Conservation (phyloP, 371 early-diverging fungal genomes). For the Mucor mucedo region DNA sequence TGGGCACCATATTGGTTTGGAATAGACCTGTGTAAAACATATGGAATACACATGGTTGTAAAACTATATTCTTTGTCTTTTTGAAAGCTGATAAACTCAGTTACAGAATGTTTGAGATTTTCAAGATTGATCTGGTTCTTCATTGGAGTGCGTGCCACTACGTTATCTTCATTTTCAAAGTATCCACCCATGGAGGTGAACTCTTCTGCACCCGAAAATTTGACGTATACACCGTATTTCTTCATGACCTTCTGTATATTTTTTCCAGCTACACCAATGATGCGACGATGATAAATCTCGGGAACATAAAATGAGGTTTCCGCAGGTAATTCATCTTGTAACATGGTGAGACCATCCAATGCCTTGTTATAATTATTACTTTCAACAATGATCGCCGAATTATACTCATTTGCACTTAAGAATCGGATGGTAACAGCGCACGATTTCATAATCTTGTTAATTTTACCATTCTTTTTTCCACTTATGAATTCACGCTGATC, state of each 20-base stretch:
- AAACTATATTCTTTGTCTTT: constrained; percentile 50
- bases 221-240: constrained; percentile 92
- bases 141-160: constrained; percentile 84
- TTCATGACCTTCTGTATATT: constrained; percentile 96
- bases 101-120: constrained; percentile 73
- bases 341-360: constrained; percentile 69
- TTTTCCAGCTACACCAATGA: constrained; percentile 94
- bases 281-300: constrained; percentile 89
- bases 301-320: constrained; percentile 89
- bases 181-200: constrained; percentile 78
- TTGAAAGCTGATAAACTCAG: constrained; percentile 63
- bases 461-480: constrained; percentile 95
- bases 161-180: constrained; percentile 82
- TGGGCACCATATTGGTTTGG: constrained; percentile 26
- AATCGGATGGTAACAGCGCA: constrained; percentile 63
- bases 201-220: constrained; percentile 86
- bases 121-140: constrained; percentile 77
- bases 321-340: constrained; percentile 88
- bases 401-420: constrained; percentile 70
- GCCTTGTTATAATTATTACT: constrained; percentile 59
- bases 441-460: constrained; percentile 83
- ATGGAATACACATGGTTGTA: constrained; percentile 35
- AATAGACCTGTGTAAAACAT: constrained; percentile 38
- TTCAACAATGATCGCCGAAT: constrained; percentile 75
- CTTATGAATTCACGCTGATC: constrained; percentile 92